Evolutionary conservation across 768 basidiomycete genomes (phyloP), one percentile per base, ranked within the genome.

Genomic region (Fibroporia radiculosa): DNA sequence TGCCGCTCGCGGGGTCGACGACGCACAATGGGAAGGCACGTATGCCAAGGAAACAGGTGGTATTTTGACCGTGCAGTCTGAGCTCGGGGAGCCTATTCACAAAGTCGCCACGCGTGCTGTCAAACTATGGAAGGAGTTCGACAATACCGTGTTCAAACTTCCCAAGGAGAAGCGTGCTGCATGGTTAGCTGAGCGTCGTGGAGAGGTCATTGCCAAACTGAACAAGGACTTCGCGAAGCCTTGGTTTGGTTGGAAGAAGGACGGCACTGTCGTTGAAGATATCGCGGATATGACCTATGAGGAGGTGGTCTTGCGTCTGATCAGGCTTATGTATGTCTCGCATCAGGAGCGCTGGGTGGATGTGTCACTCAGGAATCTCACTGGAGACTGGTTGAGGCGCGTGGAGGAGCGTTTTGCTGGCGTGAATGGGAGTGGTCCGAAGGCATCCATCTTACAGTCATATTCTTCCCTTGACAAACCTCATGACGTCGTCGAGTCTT

Each of bases 61-160:
- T 27, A 85, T 98, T 54, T 75, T 98, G 49, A 98, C 95, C 5
- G 96, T 99, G 49, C 87, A 84, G 53, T 98, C 95, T 3, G 96
- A 99, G 71, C 78, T 99, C 39, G 93, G 93, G 31, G 96, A 99
- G 65, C 96, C 96, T 10, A 98, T 98, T 56, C 96, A 99, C 72
- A 99, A 99, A 73, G 89, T 99, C 60, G 93, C 96, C 26, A 99
- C 84, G 32, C 87, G 96, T 38, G 96, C 78, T 27, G 90, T 99
- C 64, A 97, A 89, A 72, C 74, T 99, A 32, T 99, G 96, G 96
- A 92, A 93, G 65, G 93, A 98, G 70, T 97, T 97, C 61, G 96
- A 99, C 58, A 83, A 95, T 56, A 90, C 83, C 19, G 87, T 99
- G 45, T 99, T 98, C 77, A 86, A 83, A 63, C 64, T 97, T 55